A percentile compares a stretch with the other conserved stretches of the same genome.
These are phyloP conservation scores for Mycena kentingensis DNA, from an alignment of 768 basidiomycete genomes.

Conservation along the genomic window DNA sequence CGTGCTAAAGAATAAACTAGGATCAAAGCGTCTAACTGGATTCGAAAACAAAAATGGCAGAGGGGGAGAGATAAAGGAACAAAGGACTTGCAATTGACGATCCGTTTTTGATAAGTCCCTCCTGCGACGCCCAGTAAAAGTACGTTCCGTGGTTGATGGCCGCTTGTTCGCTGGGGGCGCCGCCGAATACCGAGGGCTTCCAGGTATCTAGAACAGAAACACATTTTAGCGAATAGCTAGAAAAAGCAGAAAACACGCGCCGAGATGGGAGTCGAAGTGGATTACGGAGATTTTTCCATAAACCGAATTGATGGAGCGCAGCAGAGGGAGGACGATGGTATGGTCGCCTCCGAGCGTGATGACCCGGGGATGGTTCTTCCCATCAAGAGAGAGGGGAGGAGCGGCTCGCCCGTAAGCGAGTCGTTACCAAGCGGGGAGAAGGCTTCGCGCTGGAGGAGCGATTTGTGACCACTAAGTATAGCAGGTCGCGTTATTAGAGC, in stretches of 20 bases:
- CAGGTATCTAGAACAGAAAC: slow-evolving; percentile 55
- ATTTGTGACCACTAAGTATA: slow-evolving; percentile 62
- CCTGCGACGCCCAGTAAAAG: slow-evolving; percentile 86
- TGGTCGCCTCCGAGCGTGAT: slow-evolving; percentile 89
- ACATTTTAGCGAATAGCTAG: slow-evolving; percentile 16
- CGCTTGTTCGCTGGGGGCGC: slow-evolving; percentile 69
- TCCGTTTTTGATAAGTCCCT: slow-evolving; percentile 78
- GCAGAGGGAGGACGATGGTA: slow-evolving; percentile 65
- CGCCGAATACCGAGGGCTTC: slow-evolving; percentile 76
- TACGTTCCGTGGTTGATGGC: slow-evolving; percentile 88
- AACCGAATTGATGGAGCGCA: slow-evolving; percentile 72
- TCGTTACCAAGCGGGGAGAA: slow-evolving; percentile 68
- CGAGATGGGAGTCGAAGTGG: slow-evolving; percentile 84
- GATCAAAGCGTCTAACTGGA: slow-evolving; percentile 57
- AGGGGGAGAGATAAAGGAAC: slow-evolving; percentile 26
- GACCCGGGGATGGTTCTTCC: slow-evolving; percentile 74
- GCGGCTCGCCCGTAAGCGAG: slow-evolving; percentile 54
- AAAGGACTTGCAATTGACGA: slow-evolving; percentile 79
- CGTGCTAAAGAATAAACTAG: slow-evolving; percentile 77
- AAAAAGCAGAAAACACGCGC: slow-evolving; percentile 23
- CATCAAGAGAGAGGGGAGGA: slow-evolving; percentile 64
- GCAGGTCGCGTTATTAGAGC: not conserved
- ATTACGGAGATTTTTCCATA: slow-evolving; percentile 83
- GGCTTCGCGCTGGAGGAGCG: slow-evolving; percentile 63
- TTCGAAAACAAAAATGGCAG: slow-evolving; percentile 23